Base-by-base conservation (phyloP, 164 flowering plant genomes). In the Litsea cubeba region DNA sequence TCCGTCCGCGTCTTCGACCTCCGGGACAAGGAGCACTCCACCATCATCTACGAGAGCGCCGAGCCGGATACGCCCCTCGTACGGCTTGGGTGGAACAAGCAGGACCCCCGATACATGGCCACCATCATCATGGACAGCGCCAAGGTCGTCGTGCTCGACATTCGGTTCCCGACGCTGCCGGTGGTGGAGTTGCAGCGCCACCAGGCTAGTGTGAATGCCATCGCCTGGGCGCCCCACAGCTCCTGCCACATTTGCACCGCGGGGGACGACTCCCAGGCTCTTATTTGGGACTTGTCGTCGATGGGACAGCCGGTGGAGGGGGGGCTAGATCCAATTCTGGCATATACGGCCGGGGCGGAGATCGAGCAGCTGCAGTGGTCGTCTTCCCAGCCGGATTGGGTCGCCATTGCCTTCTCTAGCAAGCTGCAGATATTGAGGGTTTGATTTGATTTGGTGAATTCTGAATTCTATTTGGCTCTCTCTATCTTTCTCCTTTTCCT, bases 301-400 rank as follows among this genome's bases (percentile, higher is more conserved):
- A 94, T 91, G 95, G 92, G 89, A 3, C 94, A 91, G 84, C 98
- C 94, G 0, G 88, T 91, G 6, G 98, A 93, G 64, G 95, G 94
- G 5, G 98, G 98, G 0, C 74, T 93, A 72, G 98, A 93, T 74
- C 97, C 98, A 0, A 90, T 93, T 63, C 82, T 93, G 49, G 97
- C 97, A 0, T 91, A 93, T 64, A 90, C 97, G 0, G 95, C 98
- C 0, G 98, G 95, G 17, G 93, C 98, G 0, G 95, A 90, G 79
- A 91, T 93, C 51, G 94, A 93, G 88, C 98, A 93, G 90, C 81
- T 93, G 75, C 98, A 93, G 75, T 93, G 98, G 98, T 91, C 97
- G 0, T 87, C 95, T 0, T 87, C 95, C 2, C 97, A 89, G 87
- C 95, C 98, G 12, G 98, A 93, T 78, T 93, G 98, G 97, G 97